Conservation (phyloP, 495 filamentous ascomycete genomes). For the Penicillium longicatenatum region DNA sequence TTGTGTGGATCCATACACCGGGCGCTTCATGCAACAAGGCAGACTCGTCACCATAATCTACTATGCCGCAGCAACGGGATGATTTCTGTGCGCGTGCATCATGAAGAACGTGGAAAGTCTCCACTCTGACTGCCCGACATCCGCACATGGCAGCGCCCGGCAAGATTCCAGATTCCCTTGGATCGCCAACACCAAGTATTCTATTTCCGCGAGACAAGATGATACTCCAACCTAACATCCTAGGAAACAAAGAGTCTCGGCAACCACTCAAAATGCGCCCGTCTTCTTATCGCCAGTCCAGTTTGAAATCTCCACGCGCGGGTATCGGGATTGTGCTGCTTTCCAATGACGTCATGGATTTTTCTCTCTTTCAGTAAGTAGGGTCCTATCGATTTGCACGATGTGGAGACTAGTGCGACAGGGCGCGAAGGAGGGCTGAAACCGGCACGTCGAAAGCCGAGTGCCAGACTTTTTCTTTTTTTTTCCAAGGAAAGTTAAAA, state of each 20-base stretch:
- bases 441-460: not conserved
- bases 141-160: not conserved
- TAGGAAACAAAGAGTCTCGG: not conserved
- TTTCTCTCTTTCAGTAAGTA: not conserved
- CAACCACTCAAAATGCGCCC: not conserved
- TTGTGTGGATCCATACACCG: not conserved
- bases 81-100: too few species aligned
- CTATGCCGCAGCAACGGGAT: too few species aligned
- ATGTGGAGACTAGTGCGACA: not conserved
- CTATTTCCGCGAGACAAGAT: not conserved
- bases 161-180: not conserved
- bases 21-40: not conserved
- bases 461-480: not conserved
- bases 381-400: not conserved
- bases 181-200: not conserved
- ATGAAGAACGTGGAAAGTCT: not conserved
- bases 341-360: not conserved
- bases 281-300: not conserved
- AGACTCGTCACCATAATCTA: too few species aligned
- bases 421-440: not conserved
- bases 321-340: conserved; percentile 1
- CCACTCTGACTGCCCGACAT: conserved; percentile 2
- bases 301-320: not conserved
- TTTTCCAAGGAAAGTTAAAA: not conserved
- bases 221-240: not conserved